Conservation (phyloP, 2,329 filamentous ascomycete species). For the Periconia macrospinosa region DNA sequence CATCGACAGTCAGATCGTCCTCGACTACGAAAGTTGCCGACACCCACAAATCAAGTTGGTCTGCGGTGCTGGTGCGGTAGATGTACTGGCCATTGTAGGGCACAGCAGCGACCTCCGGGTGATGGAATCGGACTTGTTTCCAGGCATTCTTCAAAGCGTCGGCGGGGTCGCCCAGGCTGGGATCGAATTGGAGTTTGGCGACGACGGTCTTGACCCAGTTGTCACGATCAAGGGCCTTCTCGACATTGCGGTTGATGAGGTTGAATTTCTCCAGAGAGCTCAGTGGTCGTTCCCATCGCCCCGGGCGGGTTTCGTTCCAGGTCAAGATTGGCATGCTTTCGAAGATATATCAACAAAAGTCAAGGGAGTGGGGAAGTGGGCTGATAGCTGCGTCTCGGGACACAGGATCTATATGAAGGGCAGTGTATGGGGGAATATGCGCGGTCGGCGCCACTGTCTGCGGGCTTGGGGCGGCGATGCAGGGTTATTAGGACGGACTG, state of each 20-base stretch:
- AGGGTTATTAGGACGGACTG: background rate
- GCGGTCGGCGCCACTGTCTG: background rate
- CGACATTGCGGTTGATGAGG: slow-evolving; percentile 24
- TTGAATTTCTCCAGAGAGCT: slow-evolving; percentile 25
- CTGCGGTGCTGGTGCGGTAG: slow-evolving; percentile 23
- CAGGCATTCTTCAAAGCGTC: slow-evolving; percentile 19
- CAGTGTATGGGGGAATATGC: background rate
- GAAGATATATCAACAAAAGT: background rate
- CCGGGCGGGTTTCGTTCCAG: slow-evolving; percentile 25
- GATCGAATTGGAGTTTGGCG: slow-evolving; percentile 25
- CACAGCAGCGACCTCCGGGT: slow-evolving; percentile 28
- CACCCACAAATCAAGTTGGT: slow-evolving; percentile 24
- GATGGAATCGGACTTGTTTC: slow-evolving; percentile 31
- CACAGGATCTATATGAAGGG: background rate
- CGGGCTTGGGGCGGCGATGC: background rate
- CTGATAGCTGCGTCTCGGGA: background rate
- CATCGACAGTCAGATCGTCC: slow-evolving; percentile 19
- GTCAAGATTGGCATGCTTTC: background rate
- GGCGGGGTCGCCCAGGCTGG: slow-evolving; percentile 20
- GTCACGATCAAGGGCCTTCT: slow-evolving; percentile 25
- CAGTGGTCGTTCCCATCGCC: slow-evolving; percentile 26
- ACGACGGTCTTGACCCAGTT: slow-evolving; percentile 30
- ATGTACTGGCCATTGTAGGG: slow-evolving; percentile 26
- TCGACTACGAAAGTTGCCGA: slow-evolving; percentile 24
- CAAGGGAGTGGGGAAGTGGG: background rate